Evolutionary conservation across 305 asterid species (phyloP).

Genomic region (Fraxinus ornus): DNA sequence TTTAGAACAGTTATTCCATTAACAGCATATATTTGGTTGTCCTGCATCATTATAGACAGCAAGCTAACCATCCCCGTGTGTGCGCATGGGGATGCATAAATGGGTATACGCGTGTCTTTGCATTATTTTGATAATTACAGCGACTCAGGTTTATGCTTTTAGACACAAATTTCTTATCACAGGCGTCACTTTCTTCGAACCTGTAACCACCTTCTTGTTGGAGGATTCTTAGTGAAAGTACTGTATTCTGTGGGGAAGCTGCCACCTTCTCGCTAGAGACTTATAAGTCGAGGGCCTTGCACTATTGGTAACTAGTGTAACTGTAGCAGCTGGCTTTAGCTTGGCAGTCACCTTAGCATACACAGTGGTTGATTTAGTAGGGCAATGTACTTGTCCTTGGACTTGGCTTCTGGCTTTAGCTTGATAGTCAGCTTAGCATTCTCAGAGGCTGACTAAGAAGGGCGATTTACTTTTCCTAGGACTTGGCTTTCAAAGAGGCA

Average conservation of each 20-base stretch:
- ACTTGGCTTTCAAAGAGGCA: not conserved
- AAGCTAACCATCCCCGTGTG: not conserved
- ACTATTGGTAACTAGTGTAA: not conserved
- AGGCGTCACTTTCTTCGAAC: not conserved
- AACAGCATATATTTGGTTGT: not conserved
- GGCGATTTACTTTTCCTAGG: not conserved
- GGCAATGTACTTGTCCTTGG: not conserved
- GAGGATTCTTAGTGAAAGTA: not conserved
- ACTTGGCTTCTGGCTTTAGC: not conserved
- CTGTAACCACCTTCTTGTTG: not conserved
- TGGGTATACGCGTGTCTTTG: not conserved
- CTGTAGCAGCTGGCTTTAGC: not conserved
- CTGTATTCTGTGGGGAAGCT: not conserved
- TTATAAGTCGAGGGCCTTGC: not conserved
- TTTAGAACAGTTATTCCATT: not conserved
- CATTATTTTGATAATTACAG: not conserved
- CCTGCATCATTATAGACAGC: not conserved
- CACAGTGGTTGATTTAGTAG: not conserved
- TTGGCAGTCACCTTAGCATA: not conserved
- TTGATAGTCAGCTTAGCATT: not conserved
- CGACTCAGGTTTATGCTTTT: not conserved
- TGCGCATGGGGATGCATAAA: not conserved
- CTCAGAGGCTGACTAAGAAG: not conserved
- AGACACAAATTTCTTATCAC: not conserved
- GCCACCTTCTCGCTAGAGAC: not conserved